These are phyloP conservation scores for Colletotrichum cereale DNA, from an alignment of 2,329 filamentous ascomycete genomes.

Conservation along the genomic window DNA sequence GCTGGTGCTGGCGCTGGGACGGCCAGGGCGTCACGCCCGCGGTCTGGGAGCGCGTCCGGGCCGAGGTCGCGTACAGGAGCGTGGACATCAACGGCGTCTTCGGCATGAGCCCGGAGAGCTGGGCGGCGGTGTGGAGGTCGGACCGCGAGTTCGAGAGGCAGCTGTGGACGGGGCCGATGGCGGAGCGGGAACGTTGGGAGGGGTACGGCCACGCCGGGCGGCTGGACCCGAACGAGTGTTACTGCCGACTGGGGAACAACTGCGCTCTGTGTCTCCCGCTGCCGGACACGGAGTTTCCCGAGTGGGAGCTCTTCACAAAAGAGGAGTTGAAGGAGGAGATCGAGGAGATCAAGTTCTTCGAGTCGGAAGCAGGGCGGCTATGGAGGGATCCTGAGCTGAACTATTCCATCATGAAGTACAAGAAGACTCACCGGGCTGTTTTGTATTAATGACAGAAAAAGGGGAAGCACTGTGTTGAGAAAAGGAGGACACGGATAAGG, in stretches of 20 bases:
- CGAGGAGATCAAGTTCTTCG: background rate
- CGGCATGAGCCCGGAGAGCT: slow-evolving; percentile 8
- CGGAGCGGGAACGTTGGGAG: slow-evolving; percentile 13
- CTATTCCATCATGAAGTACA: background rate
- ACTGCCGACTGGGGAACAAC: slow-evolving; percentile 13
- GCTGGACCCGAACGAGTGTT: slow-evolving; percentile 22
- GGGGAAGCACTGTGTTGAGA: background rate
- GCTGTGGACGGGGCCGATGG: slow-evolving; percentile 24
- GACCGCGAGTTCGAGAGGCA: slow-evolving; percentile 3
- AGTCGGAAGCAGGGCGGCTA: too few species aligned
- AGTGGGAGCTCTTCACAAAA: slow-evolving; percentile 22
- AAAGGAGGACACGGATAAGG: background rate
- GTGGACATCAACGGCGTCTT: slow-evolving; percentile 13
- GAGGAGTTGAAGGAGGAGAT: background rate
- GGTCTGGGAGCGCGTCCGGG: slow-evolving; percentile 13
- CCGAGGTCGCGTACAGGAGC: background rate
- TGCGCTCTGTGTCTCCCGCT: slow-evolving; percentile 21
- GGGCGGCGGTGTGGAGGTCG: slow-evolving; percentile 23
- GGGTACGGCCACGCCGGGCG: slow-evolving; percentile 11
- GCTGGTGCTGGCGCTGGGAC: slow-evolving; percentile 14
- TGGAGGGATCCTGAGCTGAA: background rate
- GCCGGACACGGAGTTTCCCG: background rate
- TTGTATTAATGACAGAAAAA: background rate
- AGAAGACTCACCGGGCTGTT: background rate
- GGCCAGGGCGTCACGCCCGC: background rate